A percentile compares a stretch with the other conserved stretches of the same genome.
Evolutionary conservation across 208 protist genomes (phyloP).

Genomic region (Tritrichomonas musculus): DNA sequence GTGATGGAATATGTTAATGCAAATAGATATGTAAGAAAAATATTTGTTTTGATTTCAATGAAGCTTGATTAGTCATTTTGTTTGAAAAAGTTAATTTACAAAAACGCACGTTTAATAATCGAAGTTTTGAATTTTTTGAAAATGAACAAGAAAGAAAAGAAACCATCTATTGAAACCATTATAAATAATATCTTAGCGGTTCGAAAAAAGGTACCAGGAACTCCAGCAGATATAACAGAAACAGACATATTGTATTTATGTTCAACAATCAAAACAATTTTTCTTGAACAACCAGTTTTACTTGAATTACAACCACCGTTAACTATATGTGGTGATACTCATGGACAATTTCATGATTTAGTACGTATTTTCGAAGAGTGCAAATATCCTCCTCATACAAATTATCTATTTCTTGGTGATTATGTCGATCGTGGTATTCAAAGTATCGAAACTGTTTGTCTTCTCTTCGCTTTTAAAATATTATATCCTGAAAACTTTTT

Average conservation of each 20-base stretch:
- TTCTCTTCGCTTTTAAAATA: neutral
- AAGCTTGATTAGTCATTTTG: no score
- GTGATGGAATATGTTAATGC: no score
- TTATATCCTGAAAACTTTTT: neutral
- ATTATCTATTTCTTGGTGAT: neutral
- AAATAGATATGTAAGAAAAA: no score
- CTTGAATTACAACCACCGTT: neutral
- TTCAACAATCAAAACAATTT: neutral
- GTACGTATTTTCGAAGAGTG: neutral
- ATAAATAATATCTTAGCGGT: neutral
- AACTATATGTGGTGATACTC: neutral
- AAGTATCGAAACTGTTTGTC: neutral
- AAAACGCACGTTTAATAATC: no score
- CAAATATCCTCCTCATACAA: neutral
- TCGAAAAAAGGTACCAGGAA: neutral
- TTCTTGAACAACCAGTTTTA: neutral
- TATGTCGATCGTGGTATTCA: neutral
- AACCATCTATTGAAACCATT: slow-evolving; percentile 1
- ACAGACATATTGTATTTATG: neutral
- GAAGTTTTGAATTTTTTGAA: no score
- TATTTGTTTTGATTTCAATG: no score
- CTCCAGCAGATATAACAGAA: slow-evolving; percentile 20
- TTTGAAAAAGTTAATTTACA: no score
- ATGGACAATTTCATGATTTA: slow-evolving; percentile 2
- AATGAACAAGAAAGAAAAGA: no score